Evolutionary conservation across 768 basidiomycete genomes (phyloP).

Genomic region (Leccinum subtestaceum): DNA sequence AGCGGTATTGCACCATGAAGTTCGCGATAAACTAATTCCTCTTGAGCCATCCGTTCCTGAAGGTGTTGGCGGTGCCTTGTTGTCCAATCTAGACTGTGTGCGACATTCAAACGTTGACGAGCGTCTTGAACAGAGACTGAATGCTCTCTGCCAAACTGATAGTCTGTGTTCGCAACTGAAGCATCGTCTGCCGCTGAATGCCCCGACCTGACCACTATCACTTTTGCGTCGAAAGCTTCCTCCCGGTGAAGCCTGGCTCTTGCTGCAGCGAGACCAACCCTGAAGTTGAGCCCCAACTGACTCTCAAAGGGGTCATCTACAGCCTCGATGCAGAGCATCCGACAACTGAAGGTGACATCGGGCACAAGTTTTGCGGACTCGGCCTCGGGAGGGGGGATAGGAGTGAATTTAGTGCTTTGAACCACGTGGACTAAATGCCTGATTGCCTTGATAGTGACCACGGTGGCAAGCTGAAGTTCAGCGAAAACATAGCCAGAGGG

Average conservation of each 20-base stretch:
- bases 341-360: constrained; percentile 53
- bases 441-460: constrained; percentile 65
- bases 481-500: constrained; percentile 76
- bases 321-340: constrained; percentile 69
- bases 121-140: constrained; percentile 74
- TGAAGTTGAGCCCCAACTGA: constrained; percentile 69
- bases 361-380: constrained; percentile 77
- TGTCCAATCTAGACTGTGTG: constrained; percentile 74
- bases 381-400: constrained; percentile 59
- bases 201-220: constrained; percentile 51
- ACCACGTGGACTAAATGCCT: constrained; percentile 66
- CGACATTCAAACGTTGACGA: constrained; percentile 58
- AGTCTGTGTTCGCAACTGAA: constrained; percentile 47
- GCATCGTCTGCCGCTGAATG: constrained; percentile 30
- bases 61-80: constrained; percentile 48
- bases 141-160: constrained; percentile 61
- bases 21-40: constrained; percentile 44
- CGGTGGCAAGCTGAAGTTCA: constrained; percentile 70
- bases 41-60: constrained; percentile 47
- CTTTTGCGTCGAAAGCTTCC: constrained; percentile 78
- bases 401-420: constrained; percentile 46
- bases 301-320: constrained; percentile 85
- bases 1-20: constrained; percentile 39
- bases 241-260: constrained; percentile 69
- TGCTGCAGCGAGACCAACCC: constrained; percentile 69